phyloP scores from a whole-genome alignment of 345 rosid genomes.

The Eucalyptus marginata region DNA sequence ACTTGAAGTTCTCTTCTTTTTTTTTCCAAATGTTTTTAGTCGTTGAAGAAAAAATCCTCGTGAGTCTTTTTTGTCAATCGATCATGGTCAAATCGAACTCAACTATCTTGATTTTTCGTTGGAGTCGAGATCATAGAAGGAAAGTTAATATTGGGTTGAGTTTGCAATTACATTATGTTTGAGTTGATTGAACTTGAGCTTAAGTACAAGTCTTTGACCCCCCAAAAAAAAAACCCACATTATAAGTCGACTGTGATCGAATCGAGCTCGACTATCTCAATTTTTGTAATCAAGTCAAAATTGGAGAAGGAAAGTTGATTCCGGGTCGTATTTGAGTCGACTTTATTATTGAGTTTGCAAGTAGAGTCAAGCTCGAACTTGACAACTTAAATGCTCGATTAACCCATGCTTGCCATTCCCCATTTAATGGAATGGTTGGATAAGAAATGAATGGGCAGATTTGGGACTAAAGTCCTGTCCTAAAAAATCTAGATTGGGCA shows the following conservation, averaged over 20 bases:
- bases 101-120: background rate
- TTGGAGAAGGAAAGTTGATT: background rate
- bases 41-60: background rate
- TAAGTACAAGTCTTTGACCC: background rate
- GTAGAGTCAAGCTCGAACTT: background rate
- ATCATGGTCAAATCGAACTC: background rate
- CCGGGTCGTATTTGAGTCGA: background rate
- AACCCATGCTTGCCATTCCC: background rate
- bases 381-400: background rate
- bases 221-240: background rate
- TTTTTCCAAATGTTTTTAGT: background rate
- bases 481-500: background rate
- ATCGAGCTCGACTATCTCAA: rapidly evolving
- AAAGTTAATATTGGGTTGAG: background rate
- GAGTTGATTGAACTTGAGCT: background rate
- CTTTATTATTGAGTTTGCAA: background rate
- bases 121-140: rapidly evolving
- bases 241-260: background rate
- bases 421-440: background rate
- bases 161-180: background rate
- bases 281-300: background rate
- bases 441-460: background rate
- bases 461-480: background rate
- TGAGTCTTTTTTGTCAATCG: rapidly evolving
- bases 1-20: background rate